Percentiles rank a stretch among this genome's conserved stretches.
These are phyloP conservation scores for Inga oerstediana DNA, from an alignment of 306 rosid genomes.

Conservation along the genomic window DNA sequence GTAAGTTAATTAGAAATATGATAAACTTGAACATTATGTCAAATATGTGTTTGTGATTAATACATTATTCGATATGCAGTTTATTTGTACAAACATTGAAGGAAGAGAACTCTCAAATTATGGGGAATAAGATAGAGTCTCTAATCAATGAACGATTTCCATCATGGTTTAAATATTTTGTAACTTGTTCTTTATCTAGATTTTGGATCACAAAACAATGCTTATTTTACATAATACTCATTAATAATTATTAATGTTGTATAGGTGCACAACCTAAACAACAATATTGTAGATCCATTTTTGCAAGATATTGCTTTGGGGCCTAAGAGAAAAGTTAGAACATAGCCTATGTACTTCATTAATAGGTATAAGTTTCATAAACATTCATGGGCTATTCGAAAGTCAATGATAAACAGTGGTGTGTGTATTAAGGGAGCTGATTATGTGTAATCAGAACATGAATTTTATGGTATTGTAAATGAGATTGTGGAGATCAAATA, in stretches of 20 bases:
- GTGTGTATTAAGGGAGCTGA: not conserved
- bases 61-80: too few relatives aligned
- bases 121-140: not conserved
- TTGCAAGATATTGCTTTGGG: not conserved
- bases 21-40: too few relatives aligned
- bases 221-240: too few relatives aligned
- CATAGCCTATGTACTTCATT: not conserved
- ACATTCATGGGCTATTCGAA: not conserved
- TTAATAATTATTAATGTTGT: too few relatives aligned
- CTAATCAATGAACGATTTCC: not conserved
- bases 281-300: not conserved
- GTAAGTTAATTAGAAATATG: too few relatives aligned
- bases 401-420: not conserved
- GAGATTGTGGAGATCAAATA: not conserved
- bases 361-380: not conserved
- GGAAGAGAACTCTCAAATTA: too few relatives aligned
- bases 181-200: too few relatives aligned
- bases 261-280: not conserved
- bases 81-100: too few relatives aligned
- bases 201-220: too few relatives aligned
- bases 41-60: too few relatives aligned
- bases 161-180: not conserved
- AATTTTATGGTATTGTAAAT: not conserved
- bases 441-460: not conserved
- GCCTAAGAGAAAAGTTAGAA: not conserved